These are phyloP conservation scores for Candida nitratophila DNA, from an alignment of 805 yeast species.

Conservation along the genomic window DNA sequence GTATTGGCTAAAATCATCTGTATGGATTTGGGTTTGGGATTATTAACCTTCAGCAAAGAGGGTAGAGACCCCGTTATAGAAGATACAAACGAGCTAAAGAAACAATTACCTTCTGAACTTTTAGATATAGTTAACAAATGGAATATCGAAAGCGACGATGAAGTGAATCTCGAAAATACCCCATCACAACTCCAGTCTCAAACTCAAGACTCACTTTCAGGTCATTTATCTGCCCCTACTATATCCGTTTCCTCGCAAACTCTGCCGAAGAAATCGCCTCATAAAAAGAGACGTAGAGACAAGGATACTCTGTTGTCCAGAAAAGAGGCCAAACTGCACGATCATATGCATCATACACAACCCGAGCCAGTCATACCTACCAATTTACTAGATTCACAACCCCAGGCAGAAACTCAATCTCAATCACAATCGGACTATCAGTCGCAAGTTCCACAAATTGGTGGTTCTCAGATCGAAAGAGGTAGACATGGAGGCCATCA, in stretches of 20 bases:
- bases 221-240: background rate
- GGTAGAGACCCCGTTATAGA: background rate
- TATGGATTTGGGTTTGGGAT: conserved; percentile 8
- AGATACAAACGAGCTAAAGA: conserved; percentile 2
- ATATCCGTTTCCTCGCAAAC: background rate
- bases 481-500: conserved; percentile 1
- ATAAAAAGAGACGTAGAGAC: background rate
- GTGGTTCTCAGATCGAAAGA: background rate
- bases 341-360: background rate
- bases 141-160: conserved; percentile 2
- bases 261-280: background rate
- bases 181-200: background rate
- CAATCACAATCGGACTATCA: background rate
- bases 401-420: background rate
- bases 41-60: conserved; percentile 3
- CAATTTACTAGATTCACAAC: background rate
- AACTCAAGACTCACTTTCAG: background rate
- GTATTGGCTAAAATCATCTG: background rate
- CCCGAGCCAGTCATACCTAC: background rate
- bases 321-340: too few relatives aligned
- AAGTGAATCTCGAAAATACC: too few relatives aligned
- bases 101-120: conserved; percentile 5
- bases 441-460: background rate
- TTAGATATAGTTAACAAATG: conserved; percentile 11
- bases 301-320: too few relatives aligned